Conservation (phyloP, 768 basidiomycete species). For the Kwoniella sp. region DNA sequence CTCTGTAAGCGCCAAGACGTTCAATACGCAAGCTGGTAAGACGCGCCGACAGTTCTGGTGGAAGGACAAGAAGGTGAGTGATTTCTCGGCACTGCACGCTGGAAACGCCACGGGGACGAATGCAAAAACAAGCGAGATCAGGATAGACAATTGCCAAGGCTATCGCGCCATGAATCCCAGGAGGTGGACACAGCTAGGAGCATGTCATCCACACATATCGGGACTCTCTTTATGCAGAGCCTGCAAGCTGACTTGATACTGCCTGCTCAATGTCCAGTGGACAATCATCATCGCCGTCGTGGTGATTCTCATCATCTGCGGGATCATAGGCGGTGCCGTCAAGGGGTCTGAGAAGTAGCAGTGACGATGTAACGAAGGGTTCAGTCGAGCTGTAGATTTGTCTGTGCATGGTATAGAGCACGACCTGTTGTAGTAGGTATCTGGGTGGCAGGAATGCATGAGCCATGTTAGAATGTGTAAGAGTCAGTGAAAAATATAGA, state of each 20-base stretch:
- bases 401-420: no score
- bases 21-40: conserved; percentile 24
- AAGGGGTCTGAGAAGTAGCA: conserved; percentile 10
- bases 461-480: neutral
- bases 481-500: neutral
- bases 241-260: neutral
- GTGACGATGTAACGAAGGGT: conserved; percentile 4
- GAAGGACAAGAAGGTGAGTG: conserved; percentile 41
- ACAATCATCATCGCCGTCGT: conserved; percentile 30
- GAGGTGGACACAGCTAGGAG: no score
- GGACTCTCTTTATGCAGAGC: no score
- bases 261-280: conserved; percentile 25
- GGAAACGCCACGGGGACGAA: no score
- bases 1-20: conserved; percentile 13
- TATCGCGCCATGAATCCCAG: no score
- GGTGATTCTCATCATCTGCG: conserved; percentile 28
- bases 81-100: neutral
- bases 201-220: no score
- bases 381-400: no score
- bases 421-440: neutral
- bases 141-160: no score
- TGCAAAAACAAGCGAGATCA: no score
- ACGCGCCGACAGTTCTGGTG: conserved; percentile 40
- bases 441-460: neutral
- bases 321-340: conserved; percentile 27